These are phyloP conservation scores for Paracamarosporium sp. DNA, from an alignment of 2,329 filamentous ascomycete genomes.

Conservation along the genomic window DNA sequence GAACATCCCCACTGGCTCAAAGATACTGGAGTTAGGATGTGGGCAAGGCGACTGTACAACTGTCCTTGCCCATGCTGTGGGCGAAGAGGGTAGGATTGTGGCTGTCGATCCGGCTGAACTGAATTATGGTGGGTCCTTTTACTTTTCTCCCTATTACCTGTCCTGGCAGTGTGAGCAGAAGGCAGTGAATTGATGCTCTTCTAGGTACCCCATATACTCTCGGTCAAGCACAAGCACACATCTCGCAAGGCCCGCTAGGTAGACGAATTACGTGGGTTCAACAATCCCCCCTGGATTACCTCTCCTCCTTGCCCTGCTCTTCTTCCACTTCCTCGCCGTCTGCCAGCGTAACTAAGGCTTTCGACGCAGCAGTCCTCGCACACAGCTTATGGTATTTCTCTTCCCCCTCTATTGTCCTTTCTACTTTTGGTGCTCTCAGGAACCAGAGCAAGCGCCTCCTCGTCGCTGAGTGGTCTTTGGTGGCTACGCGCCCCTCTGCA, in stretches of 20 bases:
- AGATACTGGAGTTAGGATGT: slow-evolving; percentile 65
- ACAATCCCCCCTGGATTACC: slow-evolving; percentile 41
- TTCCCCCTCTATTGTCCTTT: slow-evolving; percentile 42
- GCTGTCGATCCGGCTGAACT: slow-evolving; percentile 61
- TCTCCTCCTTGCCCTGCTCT: neutral
- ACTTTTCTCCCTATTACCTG: slow-evolving; percentile 1
- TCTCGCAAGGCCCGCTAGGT: slow-evolving; percentile 52
- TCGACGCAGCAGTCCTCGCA: slow-evolving; percentile 57
- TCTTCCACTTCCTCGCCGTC: slow-evolving; percentile 3
- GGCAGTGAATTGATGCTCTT: slow-evolving; percentile 8
- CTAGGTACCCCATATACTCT: slow-evolving; percentile 53
- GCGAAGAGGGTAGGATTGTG: slow-evolving; percentile 46
- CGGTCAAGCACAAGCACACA: slow-evolving; percentile 55
- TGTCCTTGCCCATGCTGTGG: slow-evolving; percentile 58
- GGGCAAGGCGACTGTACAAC: slow-evolving; percentile 66
- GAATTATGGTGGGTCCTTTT: slow-evolving; percentile 51
- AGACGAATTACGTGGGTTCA: slow-evolving; percentile 52
- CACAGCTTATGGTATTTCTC: slow-evolving; percentile 64
- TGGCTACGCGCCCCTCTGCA: slow-evolving; percentile 47
- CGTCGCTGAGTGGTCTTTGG: slow-evolving; percentile 57
- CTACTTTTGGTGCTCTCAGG: slow-evolving; percentile 47
- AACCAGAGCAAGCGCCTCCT: slow-evolving; percentile 45
- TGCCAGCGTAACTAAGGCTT: slow-evolving; percentile 26
- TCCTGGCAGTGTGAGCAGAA: neutral
- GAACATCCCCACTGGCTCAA: slow-evolving; percentile 40